Base-by-base conservation (phyloP, 2,329 filamentous ascomycete species). In the Fusarium sp. region DNA sequence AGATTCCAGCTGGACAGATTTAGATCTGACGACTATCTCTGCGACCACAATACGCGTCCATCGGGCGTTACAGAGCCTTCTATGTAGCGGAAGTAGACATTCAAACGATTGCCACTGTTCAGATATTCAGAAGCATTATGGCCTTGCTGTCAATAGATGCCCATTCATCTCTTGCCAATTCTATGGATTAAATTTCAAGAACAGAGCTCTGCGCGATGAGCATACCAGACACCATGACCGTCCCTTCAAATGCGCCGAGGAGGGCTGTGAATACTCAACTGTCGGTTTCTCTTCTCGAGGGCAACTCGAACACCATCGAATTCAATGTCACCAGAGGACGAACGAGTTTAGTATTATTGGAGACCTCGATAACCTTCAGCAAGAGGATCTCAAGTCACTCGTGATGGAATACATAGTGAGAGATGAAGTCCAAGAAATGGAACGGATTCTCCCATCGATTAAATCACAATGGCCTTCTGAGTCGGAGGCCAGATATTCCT, bases 401-500 rank as follows among this genome's bases (percentile, higher is more conserved):
- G 5, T 22, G 8, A 7, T 42, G 16, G 53, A 42, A 1, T n/a
- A 14, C 18, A 26, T 56, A 26, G 0, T 30, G 4, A 42, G 22
- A 42, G 12, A 56, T 9, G 12, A 33, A 42, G 38, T 56, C 12
- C 28, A 26, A 9, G 15, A 20, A 26, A 11, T 56, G 16, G 22
- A 18, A 56, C 15, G 12, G 1, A 42, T 56, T 33, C 38, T 56
- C 20, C 28, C 38, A 5, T 30, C 14, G 4, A 3, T 28, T 4
- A 8, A 12, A 16, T 3, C 26, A 47, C 9, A 26, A 12, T 47
- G 20, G 44, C 7, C 14, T 16, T n/a, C 4, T 4, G 0, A 9
- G 0, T 3, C 9, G 8, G 20, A 0, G 1, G 12, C n/a, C 20
- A 0, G 0, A 16, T 16, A 20, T 30, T 16, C 26, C 2, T 12